Conservation (phyloP, 805 yeast species). For the Ascoidea rubescens region DNA sequence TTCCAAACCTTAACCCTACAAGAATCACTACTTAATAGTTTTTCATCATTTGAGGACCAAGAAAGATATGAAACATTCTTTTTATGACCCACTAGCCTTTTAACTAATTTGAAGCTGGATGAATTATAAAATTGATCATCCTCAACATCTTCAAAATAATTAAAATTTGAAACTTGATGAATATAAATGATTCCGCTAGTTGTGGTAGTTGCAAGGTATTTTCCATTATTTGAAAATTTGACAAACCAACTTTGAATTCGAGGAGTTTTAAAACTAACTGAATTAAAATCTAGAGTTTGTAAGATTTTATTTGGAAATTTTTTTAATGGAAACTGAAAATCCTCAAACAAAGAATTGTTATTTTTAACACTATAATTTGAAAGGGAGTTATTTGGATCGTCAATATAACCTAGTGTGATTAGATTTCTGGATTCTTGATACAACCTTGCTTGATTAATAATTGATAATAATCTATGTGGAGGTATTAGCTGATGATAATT, state of each 20-base stretch:
- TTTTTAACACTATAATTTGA: constrained; percentile 9
- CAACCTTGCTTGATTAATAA: constrained; percentile 36
- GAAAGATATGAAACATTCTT: constrained; percentile 50
- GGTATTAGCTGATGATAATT: constrained; percentile 43
- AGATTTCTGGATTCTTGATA: constrained; percentile 27
- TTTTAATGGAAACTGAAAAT: constrained; percentile 18
- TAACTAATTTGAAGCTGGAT: constrained; percentile 22
- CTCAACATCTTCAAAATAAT: constrained; percentile 13
- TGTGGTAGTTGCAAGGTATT: constrained; percentile 63
- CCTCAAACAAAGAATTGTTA: constrained; percentile 20
- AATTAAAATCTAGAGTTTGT: constrained; percentile 21
- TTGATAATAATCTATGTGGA: constrained; percentile 31
- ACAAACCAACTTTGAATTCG: constrained; percentile 75
- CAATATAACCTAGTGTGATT: constrained; percentile 19
- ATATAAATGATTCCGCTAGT: constrained; percentile 49
- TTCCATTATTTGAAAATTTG: constrained; percentile 67
- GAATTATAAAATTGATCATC: constrained; percentile 2
- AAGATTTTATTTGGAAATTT: constrained; percentile 35
- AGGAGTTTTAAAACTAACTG: constrained; percentile 23
- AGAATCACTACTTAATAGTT: constrained; percentile 62
- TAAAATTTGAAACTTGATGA: constrained; percentile 40
- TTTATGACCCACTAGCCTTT: constrained; percentile 27
- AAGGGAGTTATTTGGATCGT: neutral
- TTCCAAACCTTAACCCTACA: constrained; percentile 61
- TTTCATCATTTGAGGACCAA: constrained; percentile 64